These are phyloP conservation scores for Stachybotrys echinatus DNA, from an alignment of 2,329 filamentous ascomycete species.

Conservation along the genomic window DNA sequence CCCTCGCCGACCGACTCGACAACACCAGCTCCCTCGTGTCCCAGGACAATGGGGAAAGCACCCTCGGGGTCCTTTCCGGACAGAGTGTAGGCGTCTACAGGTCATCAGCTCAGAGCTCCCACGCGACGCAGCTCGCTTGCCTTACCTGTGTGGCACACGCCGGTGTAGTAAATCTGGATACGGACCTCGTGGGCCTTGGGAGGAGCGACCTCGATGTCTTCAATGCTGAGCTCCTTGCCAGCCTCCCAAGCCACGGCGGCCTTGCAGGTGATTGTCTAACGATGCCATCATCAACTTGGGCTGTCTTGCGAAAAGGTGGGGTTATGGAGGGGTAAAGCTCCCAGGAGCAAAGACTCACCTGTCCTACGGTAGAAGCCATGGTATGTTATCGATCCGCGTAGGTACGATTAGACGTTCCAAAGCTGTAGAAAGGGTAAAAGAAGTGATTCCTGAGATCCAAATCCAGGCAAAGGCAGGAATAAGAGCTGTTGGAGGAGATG, in stretches of 20 bases:
- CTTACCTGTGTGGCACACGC: slow-evolving; percentile 94
- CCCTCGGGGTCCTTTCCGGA: slow-evolving; percentile 97
- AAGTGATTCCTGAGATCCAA: no score
- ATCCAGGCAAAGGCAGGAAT: no score
- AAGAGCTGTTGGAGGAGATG: no score
- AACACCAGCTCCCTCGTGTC: slow-evolving; percentile 86
- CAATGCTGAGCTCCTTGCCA: slow-evolving; percentile 80
- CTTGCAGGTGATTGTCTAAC: slow-evolving; percentile 90
- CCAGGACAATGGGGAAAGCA: slow-evolving; percentile 82
- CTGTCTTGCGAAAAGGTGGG: slow-evolving; percentile 13
- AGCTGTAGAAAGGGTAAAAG: no score
- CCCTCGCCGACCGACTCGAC: slow-evolving; percentile 93
- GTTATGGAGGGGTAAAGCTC: slow-evolving; percentile 16
- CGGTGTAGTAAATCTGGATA: slow-evolving; percentile 95
- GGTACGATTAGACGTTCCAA: no score
- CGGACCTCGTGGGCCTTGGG: slow-evolving; percentile 92
- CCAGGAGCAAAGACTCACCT: slow-evolving; percentile 31
- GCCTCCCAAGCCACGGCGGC: slow-evolving; percentile 97
- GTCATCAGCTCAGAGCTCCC: slow-evolving; percentile 6
- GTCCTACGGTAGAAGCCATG: slow-evolving; percentile 48
- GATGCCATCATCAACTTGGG: slow-evolving; percentile 10
- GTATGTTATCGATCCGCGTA: slow-evolving; percentile 9
- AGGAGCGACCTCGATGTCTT: slow-evolving; percentile 87
- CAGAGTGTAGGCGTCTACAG: slow-evolving; percentile 80
- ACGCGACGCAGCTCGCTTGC: slow-evolving; percentile 1